phyloP scores from a whole-genome alignment of 2,329 filamentous ascomycete genomes.

The Fusarium ambrosium region DNA sequence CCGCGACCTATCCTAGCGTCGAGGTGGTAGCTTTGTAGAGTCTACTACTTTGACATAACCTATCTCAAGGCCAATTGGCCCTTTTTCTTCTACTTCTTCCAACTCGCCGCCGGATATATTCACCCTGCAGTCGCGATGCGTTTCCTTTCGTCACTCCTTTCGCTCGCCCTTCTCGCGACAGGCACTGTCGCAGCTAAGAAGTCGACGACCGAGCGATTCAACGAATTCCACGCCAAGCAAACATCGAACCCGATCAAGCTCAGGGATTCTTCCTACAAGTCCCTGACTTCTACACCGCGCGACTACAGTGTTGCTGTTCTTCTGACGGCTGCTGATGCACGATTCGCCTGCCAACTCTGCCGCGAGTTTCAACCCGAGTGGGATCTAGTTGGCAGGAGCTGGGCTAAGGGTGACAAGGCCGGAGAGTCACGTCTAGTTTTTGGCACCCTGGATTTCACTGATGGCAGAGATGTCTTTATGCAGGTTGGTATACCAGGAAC shows the following conservation, averaged over 20 bases:
- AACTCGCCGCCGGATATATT: neutral
- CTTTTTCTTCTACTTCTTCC: slow-evolving; percentile 5
- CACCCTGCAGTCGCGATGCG: slow-evolving; percentile 70
- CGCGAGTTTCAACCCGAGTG: slow-evolving; percentile 95
- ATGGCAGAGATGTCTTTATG: slow-evolving; percentile 88
- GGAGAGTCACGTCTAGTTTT: slow-evolving; percentile 81
- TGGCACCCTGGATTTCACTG: slow-evolving; percentile 86
- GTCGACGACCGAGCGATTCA: slow-evolving; percentile 74
- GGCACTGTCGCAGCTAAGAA: slow-evolving; percentile 75
- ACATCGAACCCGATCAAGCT: slow-evolving; percentile 80
- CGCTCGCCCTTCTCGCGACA: slow-evolving; percentile 72
- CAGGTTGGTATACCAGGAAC: slow-evolving; percentile 67
- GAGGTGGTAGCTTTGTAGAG: slow-evolving; percentile 34
- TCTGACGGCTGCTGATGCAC: slow-evolving; percentile 85
- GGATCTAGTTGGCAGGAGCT: slow-evolving; percentile 87
- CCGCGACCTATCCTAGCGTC: slow-evolving; percentile 14
- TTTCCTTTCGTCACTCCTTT: slow-evolving; percentile 73
- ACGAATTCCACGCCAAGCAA: slow-evolving; percentile 77
- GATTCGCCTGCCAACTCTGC: slow-evolving; percentile 89
- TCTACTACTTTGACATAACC: slow-evolving; percentile 15
- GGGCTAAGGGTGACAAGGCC: slow-evolving; percentile 85
- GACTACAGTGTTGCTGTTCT: slow-evolving; percentile 88
- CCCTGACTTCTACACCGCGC: slow-evolving; percentile 81
- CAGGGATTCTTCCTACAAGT: slow-evolving; percentile 79
- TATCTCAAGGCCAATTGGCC: slow-evolving; percentile 45